phyloP scores from a whole-genome alignment of 2,329 filamentous ascomycete genomes.

The Epichloe hybrida region DNA sequence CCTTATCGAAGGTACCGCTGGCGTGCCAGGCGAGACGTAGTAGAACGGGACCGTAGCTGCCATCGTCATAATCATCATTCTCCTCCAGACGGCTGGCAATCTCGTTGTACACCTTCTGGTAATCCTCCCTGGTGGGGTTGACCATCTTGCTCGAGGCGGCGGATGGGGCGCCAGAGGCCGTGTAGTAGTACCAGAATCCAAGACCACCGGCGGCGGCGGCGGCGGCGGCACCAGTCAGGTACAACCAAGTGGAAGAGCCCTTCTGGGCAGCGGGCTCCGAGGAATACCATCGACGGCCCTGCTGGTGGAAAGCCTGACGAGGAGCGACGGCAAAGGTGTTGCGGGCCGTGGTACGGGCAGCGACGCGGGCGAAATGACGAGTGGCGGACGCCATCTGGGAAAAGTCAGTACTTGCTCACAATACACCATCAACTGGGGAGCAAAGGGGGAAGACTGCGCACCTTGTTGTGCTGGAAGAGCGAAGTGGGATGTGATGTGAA shows the following conservation, averaged over 20 bases:
- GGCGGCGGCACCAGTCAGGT: constrained; percentile 43
- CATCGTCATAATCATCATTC: constrained; percentile 91
- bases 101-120: constrained; percentile 88
- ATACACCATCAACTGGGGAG: background rate
- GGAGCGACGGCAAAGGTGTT: constrained; percentile 45
- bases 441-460: background rate
- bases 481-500: background rate
- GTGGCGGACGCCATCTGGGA: constrained; percentile 28
- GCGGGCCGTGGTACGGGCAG: constrained; percentile 43
- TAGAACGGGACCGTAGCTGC: constrained; percentile 86
- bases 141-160: constrained; percentile 44
- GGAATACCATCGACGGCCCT: constrained; percentile 68
- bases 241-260: constrained; percentile 36
- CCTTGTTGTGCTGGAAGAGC: background rate
- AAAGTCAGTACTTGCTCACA: constrained; percentile 3
- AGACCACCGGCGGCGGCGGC: constrained; percentile 47
- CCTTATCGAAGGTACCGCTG: constrained; percentile 81
- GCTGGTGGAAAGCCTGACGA: constrained; percentile 58
- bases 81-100: constrained; percentile 71
- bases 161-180: constrained; percentile 35
- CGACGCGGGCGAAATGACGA: constrained; percentile 42
- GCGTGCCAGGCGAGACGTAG: constrained; percentile 89
- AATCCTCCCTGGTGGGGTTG: constrained; percentile 69
- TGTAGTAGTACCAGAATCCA: constrained; percentile 54
- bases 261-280: constrained; percentile 45